Conservation (phyloP, 73 alveolate species). For the Stentor coeruleus region DNA sequence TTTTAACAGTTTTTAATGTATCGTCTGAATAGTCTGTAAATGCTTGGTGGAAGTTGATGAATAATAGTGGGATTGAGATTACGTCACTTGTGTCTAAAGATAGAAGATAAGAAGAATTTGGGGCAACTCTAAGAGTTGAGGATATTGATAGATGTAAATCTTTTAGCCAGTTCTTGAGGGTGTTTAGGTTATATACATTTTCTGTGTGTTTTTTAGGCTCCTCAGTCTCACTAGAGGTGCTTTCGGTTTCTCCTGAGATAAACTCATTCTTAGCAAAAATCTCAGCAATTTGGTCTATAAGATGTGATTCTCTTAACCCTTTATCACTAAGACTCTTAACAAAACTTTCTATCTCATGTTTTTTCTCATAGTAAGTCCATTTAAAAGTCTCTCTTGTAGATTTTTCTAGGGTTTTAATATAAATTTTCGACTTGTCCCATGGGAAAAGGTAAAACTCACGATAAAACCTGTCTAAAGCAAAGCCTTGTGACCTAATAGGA, state of each 20-base stretch:
- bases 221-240: too few species aligned
- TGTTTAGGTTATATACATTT: not conserved
- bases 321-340: not conserved
- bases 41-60: conserved; percentile 3
- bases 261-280: too few species aligned
- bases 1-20: not conserved
- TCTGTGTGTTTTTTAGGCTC: too few species aligned
- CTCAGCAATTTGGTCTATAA: too few species aligned
- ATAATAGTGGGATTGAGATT: not conserved
- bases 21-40: too few species aligned
- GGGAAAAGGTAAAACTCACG: conserved; percentile 1
- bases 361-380: not conserved
- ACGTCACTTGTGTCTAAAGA: not conserved
- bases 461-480: not conserved
- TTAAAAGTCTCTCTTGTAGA: not conserved
- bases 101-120: not conserved
- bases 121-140: not conserved
- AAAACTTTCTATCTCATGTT: too few species aligned
- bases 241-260: too few species aligned
- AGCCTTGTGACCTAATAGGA: not conserved
- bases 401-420: not conserved
- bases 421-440: not conserved
- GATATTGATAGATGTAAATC: not conserved
- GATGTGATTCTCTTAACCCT: not conserved
- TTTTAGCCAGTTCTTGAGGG: not conserved